Conservation (phyloP, 768 basidiomycete species). For the Tricholoma sp. region DNA sequence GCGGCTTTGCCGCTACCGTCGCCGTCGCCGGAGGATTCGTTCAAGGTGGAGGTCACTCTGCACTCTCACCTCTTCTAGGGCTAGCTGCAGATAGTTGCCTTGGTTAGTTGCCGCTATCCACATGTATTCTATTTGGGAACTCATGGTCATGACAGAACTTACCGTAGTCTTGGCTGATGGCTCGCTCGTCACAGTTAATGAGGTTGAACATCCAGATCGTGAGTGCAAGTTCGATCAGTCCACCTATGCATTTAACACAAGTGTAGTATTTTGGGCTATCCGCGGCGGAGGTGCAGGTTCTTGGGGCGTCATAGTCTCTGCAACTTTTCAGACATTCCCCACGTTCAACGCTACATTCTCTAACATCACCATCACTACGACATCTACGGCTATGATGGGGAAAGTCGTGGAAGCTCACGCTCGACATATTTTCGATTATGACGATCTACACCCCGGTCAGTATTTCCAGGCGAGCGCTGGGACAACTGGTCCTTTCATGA, state of each 20-base stretch:
- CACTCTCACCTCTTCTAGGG: slow-evolving; percentile 21
- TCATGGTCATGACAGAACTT: background rate
- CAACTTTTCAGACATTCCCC: slow-evolving; percentile 29
- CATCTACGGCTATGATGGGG: slow-evolving; percentile 15
- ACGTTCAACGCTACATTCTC: slow-evolving; percentile 25
- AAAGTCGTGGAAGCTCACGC: slow-evolving; percentile 26
- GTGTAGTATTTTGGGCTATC: slow-evolving; percentile 23
- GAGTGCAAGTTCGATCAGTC: background rate
- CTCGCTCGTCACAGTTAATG: background rate
- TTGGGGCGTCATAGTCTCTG: slow-evolving; percentile 34
- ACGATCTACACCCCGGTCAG: slow-evolving; percentile 23
- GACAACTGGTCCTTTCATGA: background rate
- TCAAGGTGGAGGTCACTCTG: slow-evolving; percentile 30
- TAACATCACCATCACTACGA: slow-evolving; percentile 10
- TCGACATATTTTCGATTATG: slow-evolving; percentile 32
- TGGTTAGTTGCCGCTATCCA: slow-evolving; percentile 2
- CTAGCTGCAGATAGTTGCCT: slow-evolving; percentile 20
- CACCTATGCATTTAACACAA: background rate
- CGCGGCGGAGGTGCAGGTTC: slow-evolving; percentile 27
- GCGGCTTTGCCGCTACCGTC: slow-evolving; percentile 23
- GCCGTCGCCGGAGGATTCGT: slow-evolving; percentile 28
- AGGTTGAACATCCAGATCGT: background rate
- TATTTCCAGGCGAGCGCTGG: slow-evolving; percentile 19
- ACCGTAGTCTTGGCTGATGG: background rate
- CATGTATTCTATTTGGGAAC: background rate